These are phyloP conservation scores for Xylaria castorea DNA, from an alignment of 495 filamentous ascomycete genomes.

Conservation along the genomic window DNA sequence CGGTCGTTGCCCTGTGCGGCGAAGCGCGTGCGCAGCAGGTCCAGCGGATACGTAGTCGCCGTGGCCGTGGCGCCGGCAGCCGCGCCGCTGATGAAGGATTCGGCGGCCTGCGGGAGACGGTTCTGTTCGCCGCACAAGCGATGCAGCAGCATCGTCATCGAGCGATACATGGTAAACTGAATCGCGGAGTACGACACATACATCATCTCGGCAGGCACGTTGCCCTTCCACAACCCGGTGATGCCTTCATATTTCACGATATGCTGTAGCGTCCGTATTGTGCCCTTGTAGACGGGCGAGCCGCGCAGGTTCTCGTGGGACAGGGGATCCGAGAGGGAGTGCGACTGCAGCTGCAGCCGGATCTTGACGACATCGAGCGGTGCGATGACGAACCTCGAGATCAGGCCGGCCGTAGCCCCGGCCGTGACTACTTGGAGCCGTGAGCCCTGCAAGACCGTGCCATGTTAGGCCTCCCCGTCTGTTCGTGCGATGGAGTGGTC, in stretches of 20 bases:
- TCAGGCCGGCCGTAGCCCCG: constrained; percentile 84
- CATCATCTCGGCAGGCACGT: constrained; percentile 90
- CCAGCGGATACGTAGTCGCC: constrained; percentile 85
- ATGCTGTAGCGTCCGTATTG: constrained; percentile 73
- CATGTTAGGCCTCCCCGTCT: neutral
- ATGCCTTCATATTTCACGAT: constrained; percentile 83
- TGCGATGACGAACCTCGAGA: constrained; percentile 92
- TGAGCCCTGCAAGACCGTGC: constrained; percentile 65
- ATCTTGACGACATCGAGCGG: constrained; percentile 97
- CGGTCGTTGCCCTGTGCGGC: constrained; percentile 89
- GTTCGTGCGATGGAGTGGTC: neutral
- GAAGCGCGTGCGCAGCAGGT: constrained; percentile 92
- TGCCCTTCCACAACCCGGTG: constrained; percentile 95
- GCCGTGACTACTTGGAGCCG: constrained; percentile 80
- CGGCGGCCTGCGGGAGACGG: constrained; percentile 60
- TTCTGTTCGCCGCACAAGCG: constrained; percentile 35
- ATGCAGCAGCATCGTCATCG: constrained; percentile 66
- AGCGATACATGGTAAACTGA: constrained; percentile 92
- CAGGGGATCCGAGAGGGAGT: constrained; percentile 74
- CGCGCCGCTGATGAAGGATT: constrained; percentile 81
- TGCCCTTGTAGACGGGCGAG: constrained; percentile 80
- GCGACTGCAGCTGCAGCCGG: constrained; percentile 87
- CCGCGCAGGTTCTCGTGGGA: constrained; percentile 55
- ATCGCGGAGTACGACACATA: constrained; percentile 87
- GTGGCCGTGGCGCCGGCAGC: constrained; percentile 82